Base-by-base conservation (phyloP, 352 stramenopile species). In the Phytophthora chlamydospora region DNA sequence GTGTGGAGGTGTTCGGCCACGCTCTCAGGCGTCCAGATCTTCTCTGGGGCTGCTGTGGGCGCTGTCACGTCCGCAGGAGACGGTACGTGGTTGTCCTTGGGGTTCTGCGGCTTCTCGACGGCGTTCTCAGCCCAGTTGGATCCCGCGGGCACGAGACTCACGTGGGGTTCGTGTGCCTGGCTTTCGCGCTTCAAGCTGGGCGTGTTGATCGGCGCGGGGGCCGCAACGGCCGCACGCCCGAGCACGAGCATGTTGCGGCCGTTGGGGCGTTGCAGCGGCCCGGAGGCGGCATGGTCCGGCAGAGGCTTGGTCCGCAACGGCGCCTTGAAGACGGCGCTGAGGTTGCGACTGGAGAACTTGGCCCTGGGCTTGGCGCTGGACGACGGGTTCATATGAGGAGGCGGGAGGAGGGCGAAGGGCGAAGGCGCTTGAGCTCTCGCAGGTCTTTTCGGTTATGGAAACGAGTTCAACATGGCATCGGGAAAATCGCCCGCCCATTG, bases 281-380 rank as follows among this genome's bases (percentile, higher is more conserved):
- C 32, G 31, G 21, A 24, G 21, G 44, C 51, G 42, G 17, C 46
- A 72, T 83, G 49, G 21, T 83, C 71, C 6, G 48, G 34, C 8
- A 69, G 40, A 53, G 57, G 67, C 48, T 75, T 82, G 19, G 64
- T 64, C 52, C 57, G 38, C 43, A 78, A 57, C 58, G 80, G 77
- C 35, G 79, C 75, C 61, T 85, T 89, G 66, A 83, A 92, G 52
- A 90, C 66, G 13, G 78, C 71, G 58, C 62, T 90, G 61, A 92
- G 65, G 66, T 92, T 90, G 60, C 77, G 77, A 67, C 77, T 92
- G 45, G 83, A 89, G 66, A 89, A 90, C 71, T 85, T 86, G 52
- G 68, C 54, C 66, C 80, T 90, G 40, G 70, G 57, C 45, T 88
- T 88, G 55, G 51, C 32, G 35, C 14, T 83, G 53, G 49, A 12